Percentiles rank a stretch among this genome's conserved stretches.
Conservation (phyloP, 139 green algal genomes). For the Monoraphidium neglectum region DNA sequence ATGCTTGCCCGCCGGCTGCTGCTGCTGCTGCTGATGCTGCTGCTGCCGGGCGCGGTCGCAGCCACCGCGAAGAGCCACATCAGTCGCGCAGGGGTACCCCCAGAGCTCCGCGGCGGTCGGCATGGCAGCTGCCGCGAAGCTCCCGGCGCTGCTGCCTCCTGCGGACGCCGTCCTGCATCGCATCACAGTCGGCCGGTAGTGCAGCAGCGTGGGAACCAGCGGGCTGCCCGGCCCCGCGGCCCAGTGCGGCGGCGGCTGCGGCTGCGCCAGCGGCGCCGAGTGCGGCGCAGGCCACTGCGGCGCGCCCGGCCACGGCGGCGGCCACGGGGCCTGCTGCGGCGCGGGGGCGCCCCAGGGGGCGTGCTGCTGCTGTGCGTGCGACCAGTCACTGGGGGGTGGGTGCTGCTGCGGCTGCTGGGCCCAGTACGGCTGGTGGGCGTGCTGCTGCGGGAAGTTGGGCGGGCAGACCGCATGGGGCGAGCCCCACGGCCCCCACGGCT, state of each 20-base stretch:
- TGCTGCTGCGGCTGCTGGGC: too few relatives aligned
- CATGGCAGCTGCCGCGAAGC: neutral
- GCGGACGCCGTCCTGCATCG: slow-evolving; percentile 1
- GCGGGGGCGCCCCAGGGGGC: too few relatives aligned
- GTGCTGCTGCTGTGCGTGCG: too few relatives aligned
- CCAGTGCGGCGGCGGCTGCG: slow-evolving; percentile 1
- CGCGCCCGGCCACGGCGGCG: too few relatives aligned
- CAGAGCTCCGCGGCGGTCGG: neutral
- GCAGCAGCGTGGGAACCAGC: slow-evolving; percentile 21
- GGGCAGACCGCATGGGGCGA: too few relatives aligned
- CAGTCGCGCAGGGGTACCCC: neutral
- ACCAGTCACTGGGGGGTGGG: too few relatives aligned
- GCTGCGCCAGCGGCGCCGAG: neutral
- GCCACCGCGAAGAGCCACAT: slow-evolving; percentile 14
- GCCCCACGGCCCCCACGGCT: too few relatives aligned
- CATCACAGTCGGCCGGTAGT: slow-evolving; percentile 33
- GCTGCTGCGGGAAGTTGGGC: too few relatives aligned
- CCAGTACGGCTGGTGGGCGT: too few relatives aligned
- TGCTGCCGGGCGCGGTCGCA: neutral
- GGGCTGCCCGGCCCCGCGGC: slow-evolving; percentile 7
- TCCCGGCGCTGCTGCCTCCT: neutral
- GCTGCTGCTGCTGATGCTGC: slow-evolving; percentile 2
- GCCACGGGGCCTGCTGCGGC: too few relatives aligned
- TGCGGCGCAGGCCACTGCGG: too few relatives aligned
- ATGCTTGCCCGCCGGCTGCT: neutral